Evolutionary conservation across 306 rosid species (phyloP), one percentile per base, ranked within the genome.

Genomic region (Lotus japonicus): DNA sequence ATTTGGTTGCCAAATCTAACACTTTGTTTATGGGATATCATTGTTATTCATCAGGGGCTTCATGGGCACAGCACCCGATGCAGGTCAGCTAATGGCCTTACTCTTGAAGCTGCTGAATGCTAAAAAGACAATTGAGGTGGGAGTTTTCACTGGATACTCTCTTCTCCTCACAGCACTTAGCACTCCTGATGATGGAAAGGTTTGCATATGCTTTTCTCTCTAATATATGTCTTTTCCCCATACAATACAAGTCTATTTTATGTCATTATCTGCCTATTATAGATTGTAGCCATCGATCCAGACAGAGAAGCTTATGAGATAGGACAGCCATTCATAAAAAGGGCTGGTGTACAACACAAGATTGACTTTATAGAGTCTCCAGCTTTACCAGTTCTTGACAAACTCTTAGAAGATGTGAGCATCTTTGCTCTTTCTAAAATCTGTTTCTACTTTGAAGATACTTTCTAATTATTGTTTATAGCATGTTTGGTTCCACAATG

Each of bases 151-250:
- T 1, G 89, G 91, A 57, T 86, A 88, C 71, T 84, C 91, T 61
- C 88, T 84, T 76, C 95, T 86, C 68, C 87, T 84, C 67, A 86
- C 95, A 0, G 91, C 89, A 59, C 89, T 86, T 63, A 39, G 71
- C 51, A 78, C 80, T 51, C 89, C 89, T 5, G 12, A 61, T 12
- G 84, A 84, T 61, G 95, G 91, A 74, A 84, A 84, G 84, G 87
- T 76, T 46, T 15, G 45, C 13, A 28, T 28, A 8, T 1, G 13
- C 4, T 10, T 33, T n/a, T 23, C 10, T 12, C 12, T 45, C 7
- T 12, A 43, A 28, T 13, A 31, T 33, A 1, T 36, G 15, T 41
- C 0, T 14, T 2, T 49, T 8, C 1, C 0, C 1, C 8, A 5
- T 12, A 7, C 35, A 17, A 23, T 45, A 1, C 12, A 4, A 2